Evolutionary conservation across 306 rosid genomes (phyloP).

Genomic region (Castanea mollissima): DNA sequence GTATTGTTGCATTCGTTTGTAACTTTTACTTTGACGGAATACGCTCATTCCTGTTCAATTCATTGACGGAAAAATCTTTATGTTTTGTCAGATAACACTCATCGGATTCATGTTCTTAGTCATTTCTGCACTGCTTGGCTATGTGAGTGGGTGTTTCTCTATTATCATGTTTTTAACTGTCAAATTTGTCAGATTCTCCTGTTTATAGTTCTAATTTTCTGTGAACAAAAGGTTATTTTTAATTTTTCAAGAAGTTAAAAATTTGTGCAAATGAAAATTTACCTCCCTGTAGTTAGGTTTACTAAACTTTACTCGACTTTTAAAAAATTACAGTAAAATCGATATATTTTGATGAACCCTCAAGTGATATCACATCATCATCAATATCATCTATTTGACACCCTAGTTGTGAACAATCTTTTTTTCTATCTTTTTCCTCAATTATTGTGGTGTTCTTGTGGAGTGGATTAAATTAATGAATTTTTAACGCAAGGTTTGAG

Average conservation of each 20-base stretch:
- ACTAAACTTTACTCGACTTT: no score
- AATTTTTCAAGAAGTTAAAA: background rate
- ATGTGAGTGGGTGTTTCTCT: constrained; percentile 55
- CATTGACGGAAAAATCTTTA: constrained; percentile 23
- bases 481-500: no score
- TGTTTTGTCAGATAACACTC: constrained; percentile 74
- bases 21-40: constrained; percentile 14
- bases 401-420: no score
- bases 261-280: no score
- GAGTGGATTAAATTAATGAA: no score
- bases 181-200: background rate
- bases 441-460: no score
- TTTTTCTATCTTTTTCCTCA: no score
- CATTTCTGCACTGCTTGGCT: constrained; percentile 81
- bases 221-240: background rate
- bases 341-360: no score
- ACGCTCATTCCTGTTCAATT: constrained; percentile 11
- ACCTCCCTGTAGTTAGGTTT: no score
- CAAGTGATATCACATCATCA: no score
- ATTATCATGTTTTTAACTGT: background rate
- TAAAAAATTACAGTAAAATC: no score
- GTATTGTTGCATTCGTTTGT: constrained; percentile 9
- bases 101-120: constrained; percentile 76
- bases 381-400: no score
- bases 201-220: constrained; percentile 9